These are phyloP conservation scores for Silene uniflora DNA, from an alignment of 148 eudicot genomes.

Conservation along the genomic window DNA sequence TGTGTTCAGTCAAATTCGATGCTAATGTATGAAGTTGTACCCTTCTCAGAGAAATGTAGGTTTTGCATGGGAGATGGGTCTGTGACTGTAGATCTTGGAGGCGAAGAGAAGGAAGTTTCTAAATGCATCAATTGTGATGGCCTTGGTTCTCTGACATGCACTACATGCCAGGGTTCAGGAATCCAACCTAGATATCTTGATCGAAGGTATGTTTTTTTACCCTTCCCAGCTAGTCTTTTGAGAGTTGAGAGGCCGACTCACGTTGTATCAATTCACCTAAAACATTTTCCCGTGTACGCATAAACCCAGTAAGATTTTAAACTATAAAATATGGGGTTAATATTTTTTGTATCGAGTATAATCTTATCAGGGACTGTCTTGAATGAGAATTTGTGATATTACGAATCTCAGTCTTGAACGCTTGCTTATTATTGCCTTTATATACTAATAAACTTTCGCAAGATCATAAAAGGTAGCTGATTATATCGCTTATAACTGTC, in stretches of 20 bases:
- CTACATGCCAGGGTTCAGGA: constrained; percentile 94
- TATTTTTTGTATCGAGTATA: too few relatives aligned
- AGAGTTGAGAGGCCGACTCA: too few relatives aligned
- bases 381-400: too few relatives aligned
- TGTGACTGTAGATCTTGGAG: constrained; percentile 82
- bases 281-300: too few relatives aligned
- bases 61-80: constrained; percentile 80
- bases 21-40: background rate
- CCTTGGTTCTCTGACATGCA: constrained; percentile 83
- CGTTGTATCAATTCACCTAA: too few relatives aligned
- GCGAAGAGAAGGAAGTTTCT: constrained; percentile 81
- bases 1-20: background rate
- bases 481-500: background rate
- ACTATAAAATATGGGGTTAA: too few relatives aligned
- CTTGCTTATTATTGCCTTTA: too few relatives aligned
- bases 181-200: constrained; percentile 98
- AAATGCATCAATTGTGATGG: constrained; percentile 91
- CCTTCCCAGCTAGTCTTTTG: background rate
- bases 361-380: too few relatives aligned
- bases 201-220: constrained; percentile 53
- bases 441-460: background rate
- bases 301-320: too few relatives aligned
- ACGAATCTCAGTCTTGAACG: too few relatives aligned
- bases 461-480: background rate
- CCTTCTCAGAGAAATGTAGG: constrained; percentile 65